Conservation (phyloP, 805 yeast species). For the Suhomyces tanzawaensis region DNA sequence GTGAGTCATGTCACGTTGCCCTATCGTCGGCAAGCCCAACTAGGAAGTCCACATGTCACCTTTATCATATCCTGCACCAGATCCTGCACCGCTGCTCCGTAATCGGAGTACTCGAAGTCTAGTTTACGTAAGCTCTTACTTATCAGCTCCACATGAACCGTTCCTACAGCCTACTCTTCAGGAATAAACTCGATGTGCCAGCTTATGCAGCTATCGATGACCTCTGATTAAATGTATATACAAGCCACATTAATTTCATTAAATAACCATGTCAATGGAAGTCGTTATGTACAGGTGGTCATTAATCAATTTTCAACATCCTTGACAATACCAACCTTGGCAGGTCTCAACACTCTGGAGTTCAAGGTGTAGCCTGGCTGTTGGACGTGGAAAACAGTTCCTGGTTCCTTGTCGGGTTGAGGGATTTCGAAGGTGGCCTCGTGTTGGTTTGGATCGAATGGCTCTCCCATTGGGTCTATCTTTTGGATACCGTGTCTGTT, state of each 20-base stretch:
- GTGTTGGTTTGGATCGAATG: conserved; percentile 86
- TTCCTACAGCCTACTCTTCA: neutral
- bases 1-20: conserved; percentile 10
- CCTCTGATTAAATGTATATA: conserved; percentile 1
- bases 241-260: neutral
- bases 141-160: neutral
- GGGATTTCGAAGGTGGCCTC: conserved; percentile 91
- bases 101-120: too few relatives aligned
- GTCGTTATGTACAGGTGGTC: conserved; percentile 5
- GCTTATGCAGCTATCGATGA: neutral
- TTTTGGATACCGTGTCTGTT: conserved; percentile 75
- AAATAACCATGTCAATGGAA: neutral
- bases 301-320: conserved; percentile 17
- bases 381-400: conserved; percentile 89
- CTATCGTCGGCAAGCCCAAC: neutral
- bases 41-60: neutral
- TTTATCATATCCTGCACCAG: neutral
- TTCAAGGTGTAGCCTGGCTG: conserved; percentile 85
- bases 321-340: conserved; percentile 92
- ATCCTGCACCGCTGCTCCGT: neutral
- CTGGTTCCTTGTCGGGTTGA: conserved; percentile 85
- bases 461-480: conserved; percentile 79
- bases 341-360: conserved; percentile 88
- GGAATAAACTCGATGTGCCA: neutral
- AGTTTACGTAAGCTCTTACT: neutral